phyloP scores from a whole-genome alignment of 805 yeast genomes.

The Komagataella pseudopastoris region DNA sequence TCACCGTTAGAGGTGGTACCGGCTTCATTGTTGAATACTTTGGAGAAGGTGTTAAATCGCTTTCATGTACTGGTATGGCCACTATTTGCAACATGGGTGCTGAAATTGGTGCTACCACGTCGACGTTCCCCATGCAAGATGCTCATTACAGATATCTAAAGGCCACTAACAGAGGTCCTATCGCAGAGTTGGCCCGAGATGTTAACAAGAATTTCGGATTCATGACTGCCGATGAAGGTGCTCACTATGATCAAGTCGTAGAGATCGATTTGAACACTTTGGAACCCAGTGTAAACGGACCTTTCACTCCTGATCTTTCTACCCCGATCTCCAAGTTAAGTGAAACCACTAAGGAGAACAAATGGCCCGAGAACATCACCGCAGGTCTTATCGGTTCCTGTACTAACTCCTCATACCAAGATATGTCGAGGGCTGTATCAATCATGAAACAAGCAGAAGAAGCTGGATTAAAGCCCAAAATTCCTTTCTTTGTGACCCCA shows the following conservation, averaged over 20 bases:
- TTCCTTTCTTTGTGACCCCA: slow-evolving; percentile 89
- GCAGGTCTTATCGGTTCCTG: slow-evolving; percentile 98
- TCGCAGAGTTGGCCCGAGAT: slow-evolving; percentile 63
- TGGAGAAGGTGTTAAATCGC: slow-evolving; percentile 87
- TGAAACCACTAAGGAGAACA: slow-evolving; percentile 69
- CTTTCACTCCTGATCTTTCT: slow-evolving; percentile 96
- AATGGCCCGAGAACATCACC: slow-evolving; percentile 86
- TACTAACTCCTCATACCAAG: slow-evolving; percentile 97
- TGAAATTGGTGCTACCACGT: slow-evolving; percentile 96
- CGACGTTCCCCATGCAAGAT: slow-evolving; percentile 92
- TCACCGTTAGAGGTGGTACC: slow-evolving; percentile 97
- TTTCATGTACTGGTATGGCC: slow-evolving; percentile 98
- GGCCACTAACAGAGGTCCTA: slow-evolving; percentile 77
- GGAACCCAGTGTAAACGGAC: slow-evolving; percentile 96
- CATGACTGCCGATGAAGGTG: slow-evolving; percentile 82
- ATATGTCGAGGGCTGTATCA: slow-evolving; percentile 93
- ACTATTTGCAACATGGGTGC: slow-evolving; percentile 99
- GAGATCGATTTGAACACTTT: slow-evolving; percentile 81
- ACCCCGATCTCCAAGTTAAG: slow-evolving; percentile 86
- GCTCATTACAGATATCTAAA: slow-evolving; percentile 77
- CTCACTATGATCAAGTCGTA: slow-evolving; percentile 85
- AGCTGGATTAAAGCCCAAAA: slow-evolving; percentile 85
- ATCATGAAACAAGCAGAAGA: slow-evolving; percentile 81
- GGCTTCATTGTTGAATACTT: slow-evolving; percentile 94
- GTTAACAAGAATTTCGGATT: slow-evolving; percentile 40